These are phyloP conservation scores for Apiospora marii DNA, from an alignment of 2,329 filamentous ascomycete genomes.

Conservation along the genomic window DNA sequence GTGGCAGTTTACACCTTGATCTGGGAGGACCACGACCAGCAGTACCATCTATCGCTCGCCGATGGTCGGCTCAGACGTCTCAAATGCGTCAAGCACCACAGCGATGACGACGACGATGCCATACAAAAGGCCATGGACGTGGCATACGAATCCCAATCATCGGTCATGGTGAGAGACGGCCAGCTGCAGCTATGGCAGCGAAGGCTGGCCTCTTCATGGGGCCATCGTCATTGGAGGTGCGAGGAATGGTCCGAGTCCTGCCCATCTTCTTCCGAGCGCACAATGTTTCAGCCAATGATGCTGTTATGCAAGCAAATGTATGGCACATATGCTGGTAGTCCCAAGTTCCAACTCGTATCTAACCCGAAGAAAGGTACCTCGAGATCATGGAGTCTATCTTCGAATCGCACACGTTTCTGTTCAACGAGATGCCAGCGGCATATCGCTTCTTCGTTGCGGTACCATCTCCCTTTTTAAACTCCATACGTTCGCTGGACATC, in stretches of 20 bases:
- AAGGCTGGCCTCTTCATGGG: conserved; percentile 41
- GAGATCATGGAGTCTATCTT: conserved; percentile 43
- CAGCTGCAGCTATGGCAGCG: conserved; percentile 40
- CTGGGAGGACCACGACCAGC: conserved; percentile 5
- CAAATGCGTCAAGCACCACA: conserved; percentile 24
- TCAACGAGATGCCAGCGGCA: conserved; percentile 40
- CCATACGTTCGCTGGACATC: conserved; percentile 40
- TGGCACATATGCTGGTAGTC: neutral
- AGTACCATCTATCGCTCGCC: conserved; percentile 20
- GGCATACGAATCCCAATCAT: neutral
- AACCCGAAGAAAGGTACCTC: conserved; percentile 36
- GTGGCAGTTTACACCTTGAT: conserved; percentile 17
- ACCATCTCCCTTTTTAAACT: conserved; percentile 34
- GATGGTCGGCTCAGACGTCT: conserved; percentile 7
- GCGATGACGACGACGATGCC: neutral
- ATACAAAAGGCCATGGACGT: neutral
- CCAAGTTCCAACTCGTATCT: neutral
- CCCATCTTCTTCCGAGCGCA: conserved; percentile 36
- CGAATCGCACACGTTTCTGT: conserved; percentile 40
- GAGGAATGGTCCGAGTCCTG: conserved; percentile 39
- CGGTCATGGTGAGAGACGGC: conserved; percentile 21
- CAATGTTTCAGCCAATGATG: conserved; percentile 33
- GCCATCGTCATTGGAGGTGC: conserved; percentile 44
- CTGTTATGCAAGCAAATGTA: conserved; percentile 43
- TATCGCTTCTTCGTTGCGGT: conserved; percentile 39